Evolutionary conservation across 2,329 filamentous ascomycete genomes (phyloP).

Genomic region (Curvularia sp.): DNA sequence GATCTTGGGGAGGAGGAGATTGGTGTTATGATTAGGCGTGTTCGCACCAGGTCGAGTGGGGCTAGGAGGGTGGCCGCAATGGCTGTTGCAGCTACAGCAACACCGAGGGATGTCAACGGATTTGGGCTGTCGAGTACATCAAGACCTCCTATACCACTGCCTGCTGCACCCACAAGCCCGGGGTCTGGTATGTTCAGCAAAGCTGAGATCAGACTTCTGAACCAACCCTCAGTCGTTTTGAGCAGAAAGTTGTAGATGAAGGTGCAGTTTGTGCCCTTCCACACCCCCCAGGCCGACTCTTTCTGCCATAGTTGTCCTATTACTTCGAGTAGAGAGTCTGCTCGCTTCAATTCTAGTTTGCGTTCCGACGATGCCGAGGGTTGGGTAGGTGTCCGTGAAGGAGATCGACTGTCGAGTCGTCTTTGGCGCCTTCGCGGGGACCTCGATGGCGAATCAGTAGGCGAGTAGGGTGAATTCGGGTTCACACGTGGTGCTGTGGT

Average conservation of each 20-base stretch:
- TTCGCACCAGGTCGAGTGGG: slow-evolving; percentile 89
- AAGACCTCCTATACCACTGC: slow-evolving; percentile 66
- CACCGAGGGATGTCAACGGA: slow-evolving; percentile 79
- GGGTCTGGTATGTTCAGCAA: slow-evolving; percentile 89
- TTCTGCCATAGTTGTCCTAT: slow-evolving; percentile 87
- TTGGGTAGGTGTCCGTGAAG: slow-evolving; percentile 50
- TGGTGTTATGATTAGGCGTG: slow-evolving; percentile 83
- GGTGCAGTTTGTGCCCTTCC: slow-evolving; percentile 91
- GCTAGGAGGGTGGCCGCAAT: slow-evolving; percentile 81
- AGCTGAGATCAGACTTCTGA: slow-evolving; percentile 86
- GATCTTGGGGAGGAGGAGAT: slow-evolving; percentile 76
- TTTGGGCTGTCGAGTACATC: slow-evolving; percentile 84
- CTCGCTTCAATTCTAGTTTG: slow-evolving; percentile 73
- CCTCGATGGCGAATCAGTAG: slow-evolving; percentile 48
- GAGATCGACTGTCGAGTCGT: slow-evolving; percentile 51
- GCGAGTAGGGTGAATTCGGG: slow-evolving; percentile 45
- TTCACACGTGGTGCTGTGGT: slow-evolving; percentile 64
- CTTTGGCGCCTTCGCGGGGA: slow-evolving; percentile 47
- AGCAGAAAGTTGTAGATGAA: slow-evolving; percentile 90
- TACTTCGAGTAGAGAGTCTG: slow-evolving; percentile 85
- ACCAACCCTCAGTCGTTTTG: slow-evolving; percentile 90
- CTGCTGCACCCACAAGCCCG: slow-evolving; percentile 60
- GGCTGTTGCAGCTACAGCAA: slow-evolving; percentile 70
- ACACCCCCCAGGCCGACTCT: slow-evolving; percentile 89
- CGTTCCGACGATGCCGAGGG: slow-evolving; percentile 58